Conservation (phyloP, 805 yeast genomes). For the Spathaspora hagerdaliae region DNA sequence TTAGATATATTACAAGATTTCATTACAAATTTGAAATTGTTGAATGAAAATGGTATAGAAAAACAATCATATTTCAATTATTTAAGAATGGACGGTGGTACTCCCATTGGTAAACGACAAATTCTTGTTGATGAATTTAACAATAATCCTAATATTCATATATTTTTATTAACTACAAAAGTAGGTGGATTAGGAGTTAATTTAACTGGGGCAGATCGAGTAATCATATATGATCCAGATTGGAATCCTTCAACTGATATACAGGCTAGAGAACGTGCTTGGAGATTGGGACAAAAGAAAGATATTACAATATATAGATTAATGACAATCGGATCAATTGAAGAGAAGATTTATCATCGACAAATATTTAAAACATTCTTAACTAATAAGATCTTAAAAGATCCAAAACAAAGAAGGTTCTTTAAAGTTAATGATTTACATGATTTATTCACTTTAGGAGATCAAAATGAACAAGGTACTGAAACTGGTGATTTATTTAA, state of each 20-base stretch:
- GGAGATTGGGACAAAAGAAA: slow-evolving; percentile 93
- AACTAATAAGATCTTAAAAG: slow-evolving; percentile 89
- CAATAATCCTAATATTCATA: slow-evolving; percentile 47
- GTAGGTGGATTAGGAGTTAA: slow-evolving; percentile 97
- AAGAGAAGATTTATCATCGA: slow-evolving; percentile 93
- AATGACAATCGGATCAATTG: slow-evolving; percentile 93
- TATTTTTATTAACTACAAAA: slow-evolving; percentile 84
- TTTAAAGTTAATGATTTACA: slow-evolving; percentile 90
- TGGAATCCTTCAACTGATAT: slow-evolving; percentile 98
- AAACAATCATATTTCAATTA: slow-evolving; percentile 36
- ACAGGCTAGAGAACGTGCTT: slow-evolving; percentile 95
- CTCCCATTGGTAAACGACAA: slow-evolving; percentile 76
- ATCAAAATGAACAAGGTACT: slow-evolving; percentile 60
- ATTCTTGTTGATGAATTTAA: slow-evolving; percentile 78
- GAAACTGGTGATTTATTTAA: slow-evolving; percentile 65
- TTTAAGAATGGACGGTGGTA: slow-evolving; percentile 92
- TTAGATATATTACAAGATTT: slow-evolving; percentile 77
- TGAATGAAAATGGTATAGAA: slow-evolving; percentile 2
- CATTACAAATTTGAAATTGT: slow-evolving; percentile 32
- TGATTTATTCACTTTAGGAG: slow-evolving; percentile 83
- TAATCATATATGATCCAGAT: slow-evolving; percentile 92
- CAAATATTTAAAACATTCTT: slow-evolving; percentile 94
- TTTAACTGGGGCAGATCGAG: slow-evolving; percentile 91
- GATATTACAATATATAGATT: slow-evolving; percentile 88
- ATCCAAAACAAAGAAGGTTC: slow-evolving; percentile 90